A percentile compares a stretch with the other conserved stretches of the same genome.
Evolutionary conservation across 73 alveolate species (phyloP).

Genomic region (Uronychia setigera): DNA sequence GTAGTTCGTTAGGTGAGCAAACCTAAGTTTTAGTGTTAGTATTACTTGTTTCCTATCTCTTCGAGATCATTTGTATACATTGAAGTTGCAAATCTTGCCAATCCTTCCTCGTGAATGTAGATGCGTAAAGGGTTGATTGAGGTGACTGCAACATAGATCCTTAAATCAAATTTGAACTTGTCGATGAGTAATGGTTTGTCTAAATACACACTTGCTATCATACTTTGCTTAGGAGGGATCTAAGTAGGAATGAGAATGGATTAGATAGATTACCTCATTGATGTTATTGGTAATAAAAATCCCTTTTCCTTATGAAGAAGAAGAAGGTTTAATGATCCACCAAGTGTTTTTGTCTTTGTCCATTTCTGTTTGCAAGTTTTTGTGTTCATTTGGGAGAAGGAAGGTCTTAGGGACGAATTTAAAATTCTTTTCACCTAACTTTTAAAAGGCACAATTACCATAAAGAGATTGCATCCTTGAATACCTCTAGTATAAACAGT

Average conservation of each 20-base stretch:
- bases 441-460: conserved; percentile 29
- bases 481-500: conserved; percentile 74
- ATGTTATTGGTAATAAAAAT: conserved; percentile 74
- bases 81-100: conserved; percentile 88
- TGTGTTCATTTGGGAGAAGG: conserved; percentile 72
- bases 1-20: conserved; percentile 93
- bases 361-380: conserved; percentile 65
- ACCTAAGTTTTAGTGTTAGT: conserved; percentile 42
- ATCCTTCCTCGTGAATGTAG: conserved; percentile 83
- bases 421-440: conserved; percentile 56
- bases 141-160: conserved; percentile 85
- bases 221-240: conserved; percentile 57
- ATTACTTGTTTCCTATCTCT: conserved; percentile 3
- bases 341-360: conserved; percentile 22
- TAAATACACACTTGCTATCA: conserved; percentile 77
- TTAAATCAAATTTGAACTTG: conserved; percentile 82
- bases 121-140: conserved; percentile 80
- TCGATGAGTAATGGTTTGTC: conserved; percentile 79
- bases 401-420: conserved; percentile 84
- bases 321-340: conserved; percentile 86
- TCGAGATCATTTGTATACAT: conserved; percentile 45
- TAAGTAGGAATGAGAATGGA: conserved; percentile 6
- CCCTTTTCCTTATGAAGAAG: conserved; percentile 87
- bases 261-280: conserved; percentile 52
- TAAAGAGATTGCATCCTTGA: conserved; percentile 72